Conservation (phyloP, 192 early-diverging fungal genomes). For the Coemansia sp. region DNA sequence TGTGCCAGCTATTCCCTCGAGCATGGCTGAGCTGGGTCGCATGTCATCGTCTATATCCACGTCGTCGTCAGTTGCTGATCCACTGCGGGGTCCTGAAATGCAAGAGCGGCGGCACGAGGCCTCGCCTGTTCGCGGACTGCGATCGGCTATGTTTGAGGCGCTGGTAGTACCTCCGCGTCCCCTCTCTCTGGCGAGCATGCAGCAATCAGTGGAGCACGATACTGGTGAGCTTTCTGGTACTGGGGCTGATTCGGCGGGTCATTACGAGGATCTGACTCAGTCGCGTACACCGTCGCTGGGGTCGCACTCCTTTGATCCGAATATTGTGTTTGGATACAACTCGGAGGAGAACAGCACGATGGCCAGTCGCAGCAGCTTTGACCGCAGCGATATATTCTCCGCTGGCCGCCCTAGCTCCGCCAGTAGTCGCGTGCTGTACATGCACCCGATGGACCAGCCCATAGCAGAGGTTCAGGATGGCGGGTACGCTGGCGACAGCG, state of each 20-base stretch:
- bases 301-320: constrained; percentile 51
- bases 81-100: constrained; percentile 14
- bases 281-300: constrained; percentile 30
- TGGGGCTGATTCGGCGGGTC: neutral
- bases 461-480: constrained; percentile 14
- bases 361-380: constrained; percentile 56
- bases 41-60: neutral
- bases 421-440: constrained; percentile 39
- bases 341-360: constrained; percentile 57
- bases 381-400: constrained; percentile 35
- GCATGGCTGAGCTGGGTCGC: neutral
- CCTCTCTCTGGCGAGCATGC: neutral
- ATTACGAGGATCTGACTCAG: constrained; percentile 27
- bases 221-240: neutral
- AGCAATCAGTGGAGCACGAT: neutral
- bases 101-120: constrained; percentile 22
- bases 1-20: constrained; percentile 4
- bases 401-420: constrained; percentile 36
- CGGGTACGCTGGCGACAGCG: constrained; percentile 24
- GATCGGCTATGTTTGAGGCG: constrained; percentile 2
- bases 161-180: neutral
- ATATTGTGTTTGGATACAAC: constrained; percentile 49
- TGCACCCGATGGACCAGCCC: constrained; percentile 42
- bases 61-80: constrained; percentile 6
- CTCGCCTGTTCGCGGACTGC: neutral